Evolutionary conservation across 2,329 filamentous ascomycete species (phyloP), one percentile per base, ranked within the genome.

Genomic region (Arthroderma sp.): DNA sequence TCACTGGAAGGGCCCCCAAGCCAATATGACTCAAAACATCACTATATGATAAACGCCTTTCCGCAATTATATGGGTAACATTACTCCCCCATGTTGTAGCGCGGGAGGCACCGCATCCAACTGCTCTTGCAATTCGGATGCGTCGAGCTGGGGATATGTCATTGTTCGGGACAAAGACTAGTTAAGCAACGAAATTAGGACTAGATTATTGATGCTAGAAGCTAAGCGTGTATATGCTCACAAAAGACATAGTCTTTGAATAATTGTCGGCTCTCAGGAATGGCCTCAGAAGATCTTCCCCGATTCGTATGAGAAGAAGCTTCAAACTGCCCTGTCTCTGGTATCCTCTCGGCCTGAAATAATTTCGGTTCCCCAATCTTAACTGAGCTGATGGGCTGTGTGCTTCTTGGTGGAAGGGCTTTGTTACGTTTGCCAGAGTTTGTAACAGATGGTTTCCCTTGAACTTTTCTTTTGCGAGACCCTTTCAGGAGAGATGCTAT

Each of bases 31-130:
- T 67, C 44, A 80, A 59, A 5, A 94, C 68, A 46, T 87, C 75
- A 3, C 70, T 62, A 56, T 79, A 88, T 0, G 66, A 66, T 41
- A 91, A 64, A 1, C 64, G 64, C 51, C 78, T 81, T 57, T 95
- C 88, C 1, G 86, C 80, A 47, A 96, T 72, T 40, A 94, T 67
- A 63, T 94, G 86, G 0, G 83, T 93, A 10, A 91, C 75, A 22
- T 63, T 63, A 0, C 60, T 54, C 29, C 62, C 61, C 57, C 80
- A 75, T 0, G 70, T 64, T 42, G 71, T 72, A 29, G 77, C 74
- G 80, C 87, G 91, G 1, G 60, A 66, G 1, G 82, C 89, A 37
- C 89, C 89, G 58, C 80, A 80, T 54, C 86, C 79, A 42, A 77
- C 73, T 0, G 83, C 80, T 59, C 82, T 87, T 29, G 73, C 73